phyloP scores from a whole-genome alignment of 192 early-diverging fungal species.

The Pilobolus umbonatus region DNA sequence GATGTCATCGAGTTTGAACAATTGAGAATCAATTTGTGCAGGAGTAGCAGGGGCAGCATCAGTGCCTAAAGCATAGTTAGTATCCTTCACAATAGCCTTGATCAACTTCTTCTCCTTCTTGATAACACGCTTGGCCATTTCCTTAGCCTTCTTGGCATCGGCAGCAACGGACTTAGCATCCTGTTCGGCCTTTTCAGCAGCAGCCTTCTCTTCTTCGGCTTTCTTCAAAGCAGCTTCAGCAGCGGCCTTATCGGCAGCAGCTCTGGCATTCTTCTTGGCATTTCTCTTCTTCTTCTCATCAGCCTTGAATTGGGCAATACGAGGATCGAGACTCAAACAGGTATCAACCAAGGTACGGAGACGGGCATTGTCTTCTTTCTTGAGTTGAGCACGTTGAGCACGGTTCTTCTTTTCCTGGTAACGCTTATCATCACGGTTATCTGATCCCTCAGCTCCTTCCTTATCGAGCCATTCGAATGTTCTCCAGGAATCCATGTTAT shows the following conservation, averaged over 20 bases:
- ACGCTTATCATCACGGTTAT: slow-evolving; percentile 95
- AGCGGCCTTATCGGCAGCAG: slow-evolving; percentile 59
- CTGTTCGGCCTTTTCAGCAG: slow-evolving; percentile 51
- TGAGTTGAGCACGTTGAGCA: slow-evolving; percentile 82
- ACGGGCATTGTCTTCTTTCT: slow-evolving; percentile 97
- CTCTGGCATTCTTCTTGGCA: slow-evolving; percentile 85
- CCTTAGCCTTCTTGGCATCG: slow-evolving; percentile 77
- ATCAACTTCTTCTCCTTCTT: slow-evolving; percentile 91
- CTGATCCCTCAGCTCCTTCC: slow-evolving; percentile 85
- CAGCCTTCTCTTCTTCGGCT: slow-evolving; percentile 40
- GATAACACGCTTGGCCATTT: slow-evolving; percentile 81
- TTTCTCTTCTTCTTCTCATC: slow-evolving; percentile 88
- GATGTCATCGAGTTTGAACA: slow-evolving; percentile 76
- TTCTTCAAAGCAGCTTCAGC: slow-evolving; percentile 52
- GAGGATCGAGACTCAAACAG: slow-evolving; percentile 81
- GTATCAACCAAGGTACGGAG: slow-evolving; percentile 73
- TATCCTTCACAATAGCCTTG: slow-evolving; percentile 67
- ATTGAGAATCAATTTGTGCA: slow-evolving; percentile 60
- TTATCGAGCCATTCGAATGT: slow-evolving; percentile 98
- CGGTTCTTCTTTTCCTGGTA: slow-evolving; percentile 94
- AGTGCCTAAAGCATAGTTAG: slow-evolving; percentile 72
- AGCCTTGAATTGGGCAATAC: slow-evolving; percentile 85
- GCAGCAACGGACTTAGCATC: slow-evolving; percentile 58
- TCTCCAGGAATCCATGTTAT: slow-evolving; percentile 93
- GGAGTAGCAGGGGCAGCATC: slow-evolving; percentile 48